A percentile compares a stretch with the other conserved stretches of the same genome.
These are phyloP conservation scores for Artemisia tridentata DNA, from an alignment of 129 eudicot genomes.

Conservation along the genomic window DNA sequence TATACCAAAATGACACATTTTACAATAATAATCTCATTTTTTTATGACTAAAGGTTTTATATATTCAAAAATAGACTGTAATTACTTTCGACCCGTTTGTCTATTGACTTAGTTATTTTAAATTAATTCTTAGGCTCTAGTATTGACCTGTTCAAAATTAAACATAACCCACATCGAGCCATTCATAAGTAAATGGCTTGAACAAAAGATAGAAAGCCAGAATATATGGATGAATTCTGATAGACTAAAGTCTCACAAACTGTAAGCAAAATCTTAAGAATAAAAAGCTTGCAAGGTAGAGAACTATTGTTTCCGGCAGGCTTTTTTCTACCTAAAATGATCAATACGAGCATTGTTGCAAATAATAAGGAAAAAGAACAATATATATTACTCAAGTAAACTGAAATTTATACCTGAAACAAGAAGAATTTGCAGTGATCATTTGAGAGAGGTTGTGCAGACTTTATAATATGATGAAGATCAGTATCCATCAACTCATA, in stretches of 20 bases:
- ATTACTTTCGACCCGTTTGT: neutral
- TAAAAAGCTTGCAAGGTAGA: neutral
- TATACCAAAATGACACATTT: too few relatives aligned
- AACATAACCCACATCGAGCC: neutral
- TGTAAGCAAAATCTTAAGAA: neutral
- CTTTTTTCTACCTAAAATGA: neutral
- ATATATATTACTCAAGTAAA: neutral
- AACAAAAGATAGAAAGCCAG: neutral
- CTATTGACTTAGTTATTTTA: neutral
- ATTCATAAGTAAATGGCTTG: neutral
- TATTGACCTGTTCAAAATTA: neutral
- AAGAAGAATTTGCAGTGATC: constrained; percentile 82
- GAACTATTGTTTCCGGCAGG: neutral
- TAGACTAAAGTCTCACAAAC: neutral
- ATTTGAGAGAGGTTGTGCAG: constrained; percentile 63
- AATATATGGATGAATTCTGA: neutral
- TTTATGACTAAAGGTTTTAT: too few relatives aligned
- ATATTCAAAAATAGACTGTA: too few relatives aligned
- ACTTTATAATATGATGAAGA: constrained; percentile 83
- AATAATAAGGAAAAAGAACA: neutral
- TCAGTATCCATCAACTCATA: constrained; percentile 86
- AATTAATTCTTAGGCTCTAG: too few relatives aligned
- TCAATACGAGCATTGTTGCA: neutral
- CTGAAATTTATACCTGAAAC: constrained; percentile 52
- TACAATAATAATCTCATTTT: too few relatives aligned